Percentiles rank a stretch among this genome's conserved stretches.
Conservation (phyloP, 208 protist species). For the Jaenimonas drosophilae region DNA sequence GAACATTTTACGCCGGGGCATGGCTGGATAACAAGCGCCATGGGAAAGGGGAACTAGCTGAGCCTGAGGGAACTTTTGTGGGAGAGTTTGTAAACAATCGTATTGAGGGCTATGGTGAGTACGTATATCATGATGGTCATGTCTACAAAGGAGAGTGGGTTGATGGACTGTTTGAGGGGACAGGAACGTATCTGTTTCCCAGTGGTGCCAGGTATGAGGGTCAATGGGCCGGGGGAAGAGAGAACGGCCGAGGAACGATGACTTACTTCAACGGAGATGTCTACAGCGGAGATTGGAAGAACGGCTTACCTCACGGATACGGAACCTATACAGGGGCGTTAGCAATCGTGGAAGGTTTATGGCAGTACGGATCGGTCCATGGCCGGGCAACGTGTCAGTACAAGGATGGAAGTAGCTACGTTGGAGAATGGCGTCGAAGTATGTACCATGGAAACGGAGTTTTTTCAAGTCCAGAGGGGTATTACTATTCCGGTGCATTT, state of each 20-base stretch:
- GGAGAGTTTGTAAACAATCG: conserved; percentile 73
- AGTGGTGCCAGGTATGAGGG: conserved; percentile 74
- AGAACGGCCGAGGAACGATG: conserved; percentile 66
- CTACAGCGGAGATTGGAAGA: conserved; percentile 65
- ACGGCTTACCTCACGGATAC: conserved; percentile 56
- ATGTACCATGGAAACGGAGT: conserved; percentile 55
- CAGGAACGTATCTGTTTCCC: conserved; percentile 55
- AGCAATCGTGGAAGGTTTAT: conserved; percentile 56
- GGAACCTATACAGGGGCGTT: conserved; percentile 53
- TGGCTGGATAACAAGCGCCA: conserved; percentile 78
- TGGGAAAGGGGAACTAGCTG: conserved; percentile 72
- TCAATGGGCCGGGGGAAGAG: conserved; percentile 44
- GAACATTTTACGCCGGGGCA: conserved; percentile 67
- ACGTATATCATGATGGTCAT: conserved; percentile 79
- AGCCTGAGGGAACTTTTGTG: conserved; percentile 67
- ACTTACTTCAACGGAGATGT: conserved; percentile 71
- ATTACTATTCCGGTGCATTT: conserved; percentile 56
- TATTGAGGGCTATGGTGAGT: conserved; percentile 82
- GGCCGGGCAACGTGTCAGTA: conserved; percentile 59
- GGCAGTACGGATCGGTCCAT: conserved; percentile 47
- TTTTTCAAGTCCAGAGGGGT: conserved; percentile 10
- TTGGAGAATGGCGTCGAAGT: conserved; percentile 53
- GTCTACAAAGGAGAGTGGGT: conserved; percentile 87
- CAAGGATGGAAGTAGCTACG: conserved; percentile 57
- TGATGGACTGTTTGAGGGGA: conserved; percentile 60